Evolutionary conservation across 2,329 filamentous ascomycete species (phyloP).

Genomic region (Alternaria rosae): DNA sequence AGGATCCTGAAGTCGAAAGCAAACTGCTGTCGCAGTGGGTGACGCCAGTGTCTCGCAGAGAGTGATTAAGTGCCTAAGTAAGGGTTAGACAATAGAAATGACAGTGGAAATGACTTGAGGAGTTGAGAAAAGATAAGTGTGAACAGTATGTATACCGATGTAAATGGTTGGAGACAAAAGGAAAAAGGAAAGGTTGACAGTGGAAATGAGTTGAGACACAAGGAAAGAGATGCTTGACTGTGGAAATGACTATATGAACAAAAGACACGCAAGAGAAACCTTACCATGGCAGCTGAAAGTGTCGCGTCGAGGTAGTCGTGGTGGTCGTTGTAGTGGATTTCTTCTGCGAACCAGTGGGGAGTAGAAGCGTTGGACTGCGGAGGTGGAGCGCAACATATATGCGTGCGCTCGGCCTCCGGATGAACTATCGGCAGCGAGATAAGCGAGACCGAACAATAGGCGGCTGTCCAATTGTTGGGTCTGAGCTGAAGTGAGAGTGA

Average conservation of each 20-base stretch:
- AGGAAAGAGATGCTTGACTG: not conserved
- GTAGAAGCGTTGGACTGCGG: not conserved
- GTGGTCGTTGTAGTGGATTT: not conserved
- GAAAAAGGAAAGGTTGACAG: not conserved
- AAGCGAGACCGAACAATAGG: not conserved
- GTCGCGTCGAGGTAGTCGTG: not conserved
- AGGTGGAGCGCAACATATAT: not conserved
- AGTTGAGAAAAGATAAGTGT: not conserved
- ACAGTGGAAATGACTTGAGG: not conserved
- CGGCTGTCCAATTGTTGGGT: not conserved
- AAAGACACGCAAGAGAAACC: not conserved
- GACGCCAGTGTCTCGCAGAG: not conserved
- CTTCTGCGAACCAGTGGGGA: not conserved
- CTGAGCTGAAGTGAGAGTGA: not conserved
- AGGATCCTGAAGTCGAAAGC: not conserved
- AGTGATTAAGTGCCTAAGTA: not conserved
- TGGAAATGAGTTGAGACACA: not conserved
- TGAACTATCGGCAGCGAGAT: not conserved
- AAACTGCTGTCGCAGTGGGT: not conserved
- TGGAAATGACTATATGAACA: not conserved
- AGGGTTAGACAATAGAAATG: not conserved
- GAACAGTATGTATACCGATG: not conserved
- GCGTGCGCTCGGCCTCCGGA: not conserved
- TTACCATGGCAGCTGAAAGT: not conserved
- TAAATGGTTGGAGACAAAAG: not conserved